Conservation (phyloP, 352 stramenopile genomes). For the Globisporangium echinulatum region DNA sequence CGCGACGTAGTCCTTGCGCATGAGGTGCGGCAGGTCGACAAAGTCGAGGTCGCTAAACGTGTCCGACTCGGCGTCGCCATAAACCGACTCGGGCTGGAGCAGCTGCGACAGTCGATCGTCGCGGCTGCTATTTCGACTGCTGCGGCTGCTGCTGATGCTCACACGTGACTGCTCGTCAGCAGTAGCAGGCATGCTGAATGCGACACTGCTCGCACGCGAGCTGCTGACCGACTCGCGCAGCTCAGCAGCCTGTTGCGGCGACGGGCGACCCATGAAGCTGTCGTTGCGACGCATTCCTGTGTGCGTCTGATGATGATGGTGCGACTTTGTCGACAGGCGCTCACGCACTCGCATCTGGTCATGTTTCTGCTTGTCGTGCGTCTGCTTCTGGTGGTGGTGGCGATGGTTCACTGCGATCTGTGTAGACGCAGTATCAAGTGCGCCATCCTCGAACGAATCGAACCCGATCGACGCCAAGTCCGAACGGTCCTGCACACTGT, state of each 20-base stretch:
- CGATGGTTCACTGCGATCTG: neutral
- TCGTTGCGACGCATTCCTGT: constrained; percentile 10
- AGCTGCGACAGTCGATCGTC: constrained; percentile 3
- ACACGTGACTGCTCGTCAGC: constrained; percentile 13
- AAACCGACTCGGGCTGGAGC: constrained; percentile 41
- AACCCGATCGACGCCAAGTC: constrained; percentile 63
- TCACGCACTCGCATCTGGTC: too few relatives aligned
- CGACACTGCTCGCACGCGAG: constrained; percentile 7
- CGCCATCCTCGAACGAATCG: constrained; percentile 41
- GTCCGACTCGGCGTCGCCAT: constrained; percentile 49
- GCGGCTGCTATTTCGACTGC: constrained; percentile 16
- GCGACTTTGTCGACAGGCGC: too few relatives aligned
- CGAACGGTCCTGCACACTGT: constrained; percentile 31
- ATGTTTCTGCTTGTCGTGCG: neutral
- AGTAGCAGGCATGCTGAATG: neutral
- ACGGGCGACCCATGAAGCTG: constrained; percentile 13
- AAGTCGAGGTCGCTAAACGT: constrained; percentile 76
- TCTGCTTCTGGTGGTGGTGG: neutral
- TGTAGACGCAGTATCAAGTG: constrained; percentile 4
- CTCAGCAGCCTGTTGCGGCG: constrained; percentile 9
- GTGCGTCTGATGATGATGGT: neutral
- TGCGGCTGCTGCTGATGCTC: constrained; percentile 29
- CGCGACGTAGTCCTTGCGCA: constrained; percentile 48
- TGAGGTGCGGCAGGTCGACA: constrained; percentile 61
- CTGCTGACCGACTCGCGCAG: constrained; percentile 6